Evolutionary conservation across 2,329 filamentous ascomycete genomes (phyloP).

Genomic region (Neofusicoccum laricinum): DNA sequence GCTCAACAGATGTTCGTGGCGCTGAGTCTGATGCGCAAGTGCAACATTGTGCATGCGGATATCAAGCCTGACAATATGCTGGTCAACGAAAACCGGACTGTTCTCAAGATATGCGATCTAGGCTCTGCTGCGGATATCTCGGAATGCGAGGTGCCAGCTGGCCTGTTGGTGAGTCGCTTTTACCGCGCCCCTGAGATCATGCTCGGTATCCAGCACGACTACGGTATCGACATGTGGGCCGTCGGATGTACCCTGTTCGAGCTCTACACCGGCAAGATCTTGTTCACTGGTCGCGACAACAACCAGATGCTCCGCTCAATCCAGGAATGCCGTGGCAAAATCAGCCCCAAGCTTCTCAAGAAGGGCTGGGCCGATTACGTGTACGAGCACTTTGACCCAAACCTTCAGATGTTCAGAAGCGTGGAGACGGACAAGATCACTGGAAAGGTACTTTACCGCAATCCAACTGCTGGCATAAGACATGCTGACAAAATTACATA

Average conservation of each 20-base stretch:
- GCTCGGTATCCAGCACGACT: slow-evolving; percentile 80
- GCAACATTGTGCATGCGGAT: slow-evolving; percentile 92
- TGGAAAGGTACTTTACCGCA: slow-evolving; percentile 53
- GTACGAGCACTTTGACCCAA: slow-evolving; percentile 72
- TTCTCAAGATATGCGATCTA: slow-evolving; percentile 93
- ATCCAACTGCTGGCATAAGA: slow-evolving; percentile 19
- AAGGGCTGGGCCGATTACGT: slow-evolving; percentile 66
- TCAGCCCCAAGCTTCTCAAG: slow-evolving; percentile 84
- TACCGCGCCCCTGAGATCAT: slow-evolving; percentile 94
- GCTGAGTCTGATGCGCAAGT: slow-evolving; percentile 81
- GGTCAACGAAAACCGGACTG: slow-evolving; percentile 77
- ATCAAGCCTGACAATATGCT: slow-evolving; percentile 97
- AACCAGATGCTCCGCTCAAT: slow-evolving; percentile 98
- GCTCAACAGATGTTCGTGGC: slow-evolving; percentile 93
- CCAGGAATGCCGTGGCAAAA: slow-evolving; percentile 92
- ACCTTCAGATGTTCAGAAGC: slow-evolving; percentile 77
- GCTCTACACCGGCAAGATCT: slow-evolving; percentile 93
- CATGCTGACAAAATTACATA: slow-evolving; percentile 31
- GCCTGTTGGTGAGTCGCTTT: slow-evolving; percentile 86
- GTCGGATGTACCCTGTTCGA: slow-evolving; percentile 97
- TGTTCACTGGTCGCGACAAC: slow-evolving; percentile 93
- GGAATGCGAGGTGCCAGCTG: slow-evolving; percentile 85
- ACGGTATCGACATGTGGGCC: slow-evolving; percentile 95
- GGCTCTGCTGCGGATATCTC: slow-evolving; percentile 91
- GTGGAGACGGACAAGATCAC: slow-evolving; percentile 85